phyloP scores from a whole-genome alignment of 192 early-diverging fungal species.

The Martensiomyces pterosporus region DNA sequence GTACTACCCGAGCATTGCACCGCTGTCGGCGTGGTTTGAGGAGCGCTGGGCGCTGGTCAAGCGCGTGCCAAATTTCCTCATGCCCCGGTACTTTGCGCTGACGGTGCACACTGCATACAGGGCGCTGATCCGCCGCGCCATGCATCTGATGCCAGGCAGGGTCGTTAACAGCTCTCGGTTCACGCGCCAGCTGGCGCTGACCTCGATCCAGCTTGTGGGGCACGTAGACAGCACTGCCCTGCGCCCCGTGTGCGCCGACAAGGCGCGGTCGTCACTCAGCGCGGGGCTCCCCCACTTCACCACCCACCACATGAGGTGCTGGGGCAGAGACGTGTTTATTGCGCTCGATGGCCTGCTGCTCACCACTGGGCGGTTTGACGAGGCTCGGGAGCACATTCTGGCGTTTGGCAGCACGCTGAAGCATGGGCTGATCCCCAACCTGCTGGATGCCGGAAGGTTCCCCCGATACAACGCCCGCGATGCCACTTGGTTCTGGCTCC shows the following conservation, averaged over 20 bases:
- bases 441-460: conserved; percentile 78
- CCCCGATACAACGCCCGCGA: conserved; percentile 96
- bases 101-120: conserved; percentile 73
- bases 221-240: conserved; percentile 79
- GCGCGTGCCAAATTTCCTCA: conserved; percentile 72
- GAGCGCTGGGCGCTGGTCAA: conserved; percentile 70
- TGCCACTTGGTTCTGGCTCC: conserved; percentile 94
- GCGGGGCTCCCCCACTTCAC: conserved; percentile 96
- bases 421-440: conserved; percentile 95
- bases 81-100: conserved; percentile 93
- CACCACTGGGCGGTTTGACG: conserved; percentile 76
- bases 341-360: conserved; percentile 80
- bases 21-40: conserved; percentile 71
- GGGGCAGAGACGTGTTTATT: conserved; percentile 99
- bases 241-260: conserved; percentile 49
- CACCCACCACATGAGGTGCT: conserved; percentile 86
- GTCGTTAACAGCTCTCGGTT: conserved; percentile 59
- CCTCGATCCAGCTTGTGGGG: conserved; percentile 82
- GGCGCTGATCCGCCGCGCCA: conserved; percentile 60
- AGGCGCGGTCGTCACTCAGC: conserved; percentile 64
- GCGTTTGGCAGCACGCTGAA: conserved; percentile 88
- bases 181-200: conserved; percentile 67
- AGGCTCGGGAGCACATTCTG: conserved; percentile 79
- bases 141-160: conserved; percentile 59
- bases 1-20: conserved; percentile 18